These are phyloP conservation scores for Parastagonospora avenae DNA, from an alignment of 2,329 filamentous ascomycete species.

Conservation along the genomic window DNA sequence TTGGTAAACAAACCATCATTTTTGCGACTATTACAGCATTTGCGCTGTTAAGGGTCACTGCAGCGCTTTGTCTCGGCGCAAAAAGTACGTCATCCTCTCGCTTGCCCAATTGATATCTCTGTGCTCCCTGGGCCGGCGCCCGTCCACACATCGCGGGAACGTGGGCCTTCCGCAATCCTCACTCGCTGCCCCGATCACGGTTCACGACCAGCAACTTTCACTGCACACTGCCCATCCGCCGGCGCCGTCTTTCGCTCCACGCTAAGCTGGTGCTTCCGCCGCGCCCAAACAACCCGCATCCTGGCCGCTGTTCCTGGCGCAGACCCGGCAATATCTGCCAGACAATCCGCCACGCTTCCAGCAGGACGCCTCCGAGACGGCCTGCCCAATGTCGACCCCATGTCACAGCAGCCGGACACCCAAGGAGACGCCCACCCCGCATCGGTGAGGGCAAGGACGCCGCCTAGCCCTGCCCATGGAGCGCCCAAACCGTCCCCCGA, in stretches of 20 bases:
- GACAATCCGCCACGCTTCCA: constrained; percentile 37
- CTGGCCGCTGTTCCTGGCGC: constrained; percentile 22
- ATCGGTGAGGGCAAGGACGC: constrained; percentile 47
- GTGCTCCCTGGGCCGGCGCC: constrained; percentile 24
- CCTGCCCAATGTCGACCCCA: constrained; percentile 52
- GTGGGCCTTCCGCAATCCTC: constrained; percentile 31
- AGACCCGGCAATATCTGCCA: constrained; percentile 41
- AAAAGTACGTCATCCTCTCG: constrained; percentile 31
- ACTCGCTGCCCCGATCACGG: constrained; percentile 26
- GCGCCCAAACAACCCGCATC: constrained; percentile 25
- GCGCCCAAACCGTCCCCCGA: constrained; percentile 20
- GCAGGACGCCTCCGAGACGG: constrained; percentile 26
- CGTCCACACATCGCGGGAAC: constrained; percentile 35
- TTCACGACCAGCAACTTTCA: constrained; percentile 7
- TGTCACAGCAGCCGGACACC: constrained; percentile 47
- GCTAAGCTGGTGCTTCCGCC: constrained; percentile 20
- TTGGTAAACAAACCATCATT: no score
- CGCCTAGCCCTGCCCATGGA: constrained; percentile 29
- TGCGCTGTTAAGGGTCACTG: neutral
- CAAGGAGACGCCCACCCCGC: constrained; percentile 47
- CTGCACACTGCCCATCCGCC: constrained; percentile 4
- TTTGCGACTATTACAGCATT: no score
- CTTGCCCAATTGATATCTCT: constrained; percentile 22
- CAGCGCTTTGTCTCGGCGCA: constrained; percentile 1
- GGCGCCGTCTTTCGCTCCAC: constrained; percentile 22